Conservation (phyloP, 1,139 yeast species). For the Taphrina confusa region DNA sequence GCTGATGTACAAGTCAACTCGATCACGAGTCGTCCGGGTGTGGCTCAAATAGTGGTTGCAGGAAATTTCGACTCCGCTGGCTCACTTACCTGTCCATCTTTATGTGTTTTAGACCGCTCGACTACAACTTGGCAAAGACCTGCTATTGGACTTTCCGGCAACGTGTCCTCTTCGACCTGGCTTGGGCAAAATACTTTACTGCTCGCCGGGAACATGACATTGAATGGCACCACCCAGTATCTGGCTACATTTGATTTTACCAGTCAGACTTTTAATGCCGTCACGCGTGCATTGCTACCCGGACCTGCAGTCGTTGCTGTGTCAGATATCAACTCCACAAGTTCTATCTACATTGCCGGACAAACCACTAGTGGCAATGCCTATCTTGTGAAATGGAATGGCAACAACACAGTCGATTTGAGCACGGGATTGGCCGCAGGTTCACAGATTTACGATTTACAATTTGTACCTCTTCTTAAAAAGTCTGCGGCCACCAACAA, state of each 20-base stretch:
- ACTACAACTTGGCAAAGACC: slow-evolving; percentile 59
- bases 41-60: slow-evolving; percentile 63
- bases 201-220: slow-evolving; percentile 62
- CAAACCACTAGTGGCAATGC: slow-evolving; percentile 47
- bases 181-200: slow-evolving; percentile 56
- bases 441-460: slow-evolving; percentile 45
- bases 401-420: slow-evolving; percentile 42
- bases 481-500: slow-evolving; percentile 45
- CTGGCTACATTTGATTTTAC: slow-evolving; percentile 59
- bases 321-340: slow-evolving; percentile 54
- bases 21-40: slow-evolving; percentile 56
- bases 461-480: slow-evolving; percentile 45
- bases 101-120: slow-evolving; percentile 67
- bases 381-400: slow-evolving; percentile 46
- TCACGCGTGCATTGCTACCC: slow-evolving; percentile 45
- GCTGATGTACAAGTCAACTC: slow-evolving; percentile 53
- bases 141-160: slow-evolving; percentile 55
- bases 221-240: slow-evolving; percentile 49
- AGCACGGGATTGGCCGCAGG: slow-evolving; percentile 48
- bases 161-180: slow-evolving; percentile 59
- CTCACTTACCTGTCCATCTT: slow-evolving; percentile 58
- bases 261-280: slow-evolving; percentile 44
- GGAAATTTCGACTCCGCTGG: slow-evolving; percentile 72
- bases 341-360: slow-evolving; percentile 59
- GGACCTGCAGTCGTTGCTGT: slow-evolving; percentile 55